Evolutionary conservation across 2,329 filamentous ascomycete genomes (phyloP).

Genomic region (Pyrenochaeta sp.): DNA sequence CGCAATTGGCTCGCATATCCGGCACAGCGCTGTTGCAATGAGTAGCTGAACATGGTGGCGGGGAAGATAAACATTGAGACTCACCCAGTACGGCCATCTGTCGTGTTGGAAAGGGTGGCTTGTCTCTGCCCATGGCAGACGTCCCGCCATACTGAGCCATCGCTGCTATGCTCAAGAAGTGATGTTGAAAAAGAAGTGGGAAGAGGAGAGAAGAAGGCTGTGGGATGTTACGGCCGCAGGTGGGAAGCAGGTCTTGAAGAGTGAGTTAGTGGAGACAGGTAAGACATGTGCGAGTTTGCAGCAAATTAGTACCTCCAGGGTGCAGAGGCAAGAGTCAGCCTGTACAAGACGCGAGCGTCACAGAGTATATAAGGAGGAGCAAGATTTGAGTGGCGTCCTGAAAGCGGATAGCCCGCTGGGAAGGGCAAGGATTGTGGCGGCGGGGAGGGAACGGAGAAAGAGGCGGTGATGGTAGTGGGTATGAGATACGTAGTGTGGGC

Average conservation of each 20-base stretch:
- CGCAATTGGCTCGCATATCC: conserved; percentile 97
- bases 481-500: conserved; percentile 46
- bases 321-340: conserved; percentile 36
- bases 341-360: conserved; percentile 45
- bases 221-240: conserved; percentile 16
- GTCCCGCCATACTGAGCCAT: conserved; percentile 44
- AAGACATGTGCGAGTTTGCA: conserved; percentile 43
- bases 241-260: conserved; percentile 11
- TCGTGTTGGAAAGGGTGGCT: conserved; percentile 63
- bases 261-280: conserved; percentile 23
- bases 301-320: conserved; percentile 34
- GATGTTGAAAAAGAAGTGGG: too few species aligned
- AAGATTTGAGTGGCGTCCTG: conserved; percentile 52
- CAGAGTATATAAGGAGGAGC: conserved; percentile 48
- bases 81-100: conserved; percentile 67
- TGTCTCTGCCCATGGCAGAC: conserved; percentile 37
- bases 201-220: conserved; percentile 5
- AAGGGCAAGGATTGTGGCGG: conserved; percentile 46
- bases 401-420: conserved; percentile 45
- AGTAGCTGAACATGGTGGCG: neutral
- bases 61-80: conserved; percentile 19
- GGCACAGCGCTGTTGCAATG: conserved; percentile 74
- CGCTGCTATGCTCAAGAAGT: conserved; percentile 16
- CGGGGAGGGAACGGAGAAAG: conserved; percentile 50
- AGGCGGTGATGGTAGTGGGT: conserved; percentile 48